Conservation (phyloP, 108 stramenopile genomes). For the Cyclostephanos invisitatus region DNA sequence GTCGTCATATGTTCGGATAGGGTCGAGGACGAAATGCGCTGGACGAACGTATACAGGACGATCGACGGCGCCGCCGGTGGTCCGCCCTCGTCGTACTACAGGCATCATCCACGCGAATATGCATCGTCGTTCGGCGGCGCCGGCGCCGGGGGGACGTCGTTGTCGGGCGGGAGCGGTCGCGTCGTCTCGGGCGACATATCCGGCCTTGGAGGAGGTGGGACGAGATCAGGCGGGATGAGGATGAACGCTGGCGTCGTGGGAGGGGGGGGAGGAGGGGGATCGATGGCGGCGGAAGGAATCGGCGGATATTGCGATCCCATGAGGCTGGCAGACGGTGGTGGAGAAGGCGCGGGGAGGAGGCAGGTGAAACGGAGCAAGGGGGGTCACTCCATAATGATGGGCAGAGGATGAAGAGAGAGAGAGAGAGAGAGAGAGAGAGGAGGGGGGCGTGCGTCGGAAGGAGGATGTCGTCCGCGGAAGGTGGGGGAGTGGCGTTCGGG, state of each 20-base stretch:
- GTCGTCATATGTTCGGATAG: background rate
- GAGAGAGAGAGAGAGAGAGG: background rate
- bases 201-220: background rate
- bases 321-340: slow-evolving; percentile 2
- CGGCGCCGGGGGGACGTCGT: background rate
- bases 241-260: background rate
- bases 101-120: background rate
- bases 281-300: background rate
- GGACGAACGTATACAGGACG: slow-evolving; percentile 12
- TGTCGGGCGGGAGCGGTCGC: background rate
- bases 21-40: slow-evolving; percentile 22
- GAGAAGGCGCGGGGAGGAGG: background rate
- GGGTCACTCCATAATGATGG: slow-evolving; percentile 19
- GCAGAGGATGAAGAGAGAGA: background rate
- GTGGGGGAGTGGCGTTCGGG: no score
- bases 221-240: background rate
- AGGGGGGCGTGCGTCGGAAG: no score
- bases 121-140: background rate
- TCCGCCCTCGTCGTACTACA: background rate
- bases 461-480: no score
- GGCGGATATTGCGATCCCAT: background rate
- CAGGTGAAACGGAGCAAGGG: slow-evolving; percentile 42
- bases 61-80: slow-evolving; percentile 7
- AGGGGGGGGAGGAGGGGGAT: slow-evolving; percentile 1
- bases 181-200: no score